Percentiles rank a stretch among this genome's conserved stretches.
Evolutionary conservation across 352 stramenopile genomes (phyloP).

Genomic region (Elongisporangium anandrum): DNA sequence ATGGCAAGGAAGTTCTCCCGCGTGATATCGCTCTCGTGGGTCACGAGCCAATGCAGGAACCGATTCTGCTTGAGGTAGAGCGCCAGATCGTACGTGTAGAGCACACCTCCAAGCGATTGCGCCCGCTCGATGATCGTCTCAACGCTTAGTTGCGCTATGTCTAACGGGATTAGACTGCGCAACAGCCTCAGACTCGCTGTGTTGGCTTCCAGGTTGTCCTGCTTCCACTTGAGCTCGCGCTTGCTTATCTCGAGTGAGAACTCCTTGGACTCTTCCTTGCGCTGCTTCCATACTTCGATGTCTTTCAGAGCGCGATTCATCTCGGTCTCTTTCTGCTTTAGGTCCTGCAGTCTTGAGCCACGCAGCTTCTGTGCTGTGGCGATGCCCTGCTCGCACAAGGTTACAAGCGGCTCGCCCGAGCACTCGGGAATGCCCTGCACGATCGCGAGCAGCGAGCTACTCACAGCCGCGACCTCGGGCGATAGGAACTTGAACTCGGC

Average conservation of each 20-base stretch:
- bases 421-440: slow-evolving; percentile 42
- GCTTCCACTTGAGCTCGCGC: slow-evolving; percentile 45
- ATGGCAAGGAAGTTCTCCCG: slow-evolving; percentile 68
- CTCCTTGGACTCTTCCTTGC: slow-evolving; percentile 53
- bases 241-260: slow-evolving; percentile 44
- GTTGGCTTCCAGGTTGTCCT: slow-evolving; percentile 33
- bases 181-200: slow-evolving; percentile 29
- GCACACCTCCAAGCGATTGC: slow-evolving; percentile 15
- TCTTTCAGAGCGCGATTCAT: slow-evolving; percentile 48
- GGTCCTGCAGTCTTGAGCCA: slow-evolving; percentile 39
- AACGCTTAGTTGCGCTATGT: slow-evolving; percentile 55
- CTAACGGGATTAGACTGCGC: slow-evolving; percentile 39
- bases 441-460: slow-evolving; percentile 14
- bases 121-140: slow-evolving; percentile 48
- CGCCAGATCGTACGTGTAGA: slow-evolving; percentile 75
- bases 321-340: slow-evolving; percentile 48
- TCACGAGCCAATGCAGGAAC: slow-evolving; percentile 75
- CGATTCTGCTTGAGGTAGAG: slow-evolving; percentile 78
- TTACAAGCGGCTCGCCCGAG: slow-evolving; percentile 32
- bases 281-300: slow-evolving; percentile 64
- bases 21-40: slow-evolving; percentile 60
- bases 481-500: slow-evolving; percentile 30
- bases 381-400: slow-evolving; percentile 41
- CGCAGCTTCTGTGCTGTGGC: slow-evolving; percentile 38
- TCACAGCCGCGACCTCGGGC: slow-evolving; percentile 15